Evolutionary conservation across 2,329 filamentous ascomycete genomes (phyloP).

Genomic region (Neofusicoccum parvum): DNA sequence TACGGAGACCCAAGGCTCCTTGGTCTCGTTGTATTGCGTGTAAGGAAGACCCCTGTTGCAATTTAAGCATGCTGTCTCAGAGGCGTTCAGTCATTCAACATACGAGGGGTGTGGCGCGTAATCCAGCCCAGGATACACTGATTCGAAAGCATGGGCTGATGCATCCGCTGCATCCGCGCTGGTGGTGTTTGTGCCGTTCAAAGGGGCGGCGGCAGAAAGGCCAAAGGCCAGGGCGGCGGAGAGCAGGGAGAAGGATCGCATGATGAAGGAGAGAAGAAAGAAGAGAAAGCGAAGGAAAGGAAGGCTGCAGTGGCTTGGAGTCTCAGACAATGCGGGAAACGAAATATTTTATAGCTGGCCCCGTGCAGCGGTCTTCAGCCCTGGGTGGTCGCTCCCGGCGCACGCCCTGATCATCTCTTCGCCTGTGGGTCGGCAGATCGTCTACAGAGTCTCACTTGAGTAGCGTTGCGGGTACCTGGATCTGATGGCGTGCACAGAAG

Average conservation of each 20-base stretch:
- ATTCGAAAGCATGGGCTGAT: background rate
- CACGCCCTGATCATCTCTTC: conserved; percentile 5
- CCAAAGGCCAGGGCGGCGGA: background rate
- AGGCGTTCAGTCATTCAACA: background rate
- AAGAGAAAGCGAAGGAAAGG: background rate
- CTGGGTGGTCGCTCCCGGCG: background rate
- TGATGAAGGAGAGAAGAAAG: background rate
- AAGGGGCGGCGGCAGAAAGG: background rate
- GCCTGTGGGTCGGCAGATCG: background rate
- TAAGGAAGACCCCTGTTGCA: conserved; percentile 5
- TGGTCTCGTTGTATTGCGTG: background rate
- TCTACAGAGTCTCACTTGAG: background rate
- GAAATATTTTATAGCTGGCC: background rate
- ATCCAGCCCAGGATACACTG: background rate
- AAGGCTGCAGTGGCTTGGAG: background rate
- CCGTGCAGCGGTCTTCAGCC: background rate
- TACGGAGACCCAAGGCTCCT: background rate
- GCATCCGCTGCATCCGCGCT: background rate
- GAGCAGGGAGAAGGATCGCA: background rate
- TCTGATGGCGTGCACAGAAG: conserved; percentile 1
- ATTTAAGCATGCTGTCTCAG: background rate
- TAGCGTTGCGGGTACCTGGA: background rate
- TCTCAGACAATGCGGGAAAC: background rate
- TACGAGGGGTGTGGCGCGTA: background rate
- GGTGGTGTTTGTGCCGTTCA: background rate